Conservation (phyloP, 306 rosid genomes). For the Corylus americana region DNA sequence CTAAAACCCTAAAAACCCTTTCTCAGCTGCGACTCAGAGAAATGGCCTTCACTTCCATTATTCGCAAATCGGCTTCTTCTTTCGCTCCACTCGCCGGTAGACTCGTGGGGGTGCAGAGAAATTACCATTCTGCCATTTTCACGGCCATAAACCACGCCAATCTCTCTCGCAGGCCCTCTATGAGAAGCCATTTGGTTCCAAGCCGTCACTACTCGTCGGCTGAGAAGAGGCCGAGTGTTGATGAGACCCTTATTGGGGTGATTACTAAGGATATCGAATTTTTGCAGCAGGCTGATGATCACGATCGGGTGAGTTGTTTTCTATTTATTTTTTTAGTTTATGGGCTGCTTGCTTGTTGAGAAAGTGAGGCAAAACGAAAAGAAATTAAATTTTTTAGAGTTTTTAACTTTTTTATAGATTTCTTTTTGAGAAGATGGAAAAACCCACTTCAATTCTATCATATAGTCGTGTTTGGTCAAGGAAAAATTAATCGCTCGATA, state of each 20-base stretch:
- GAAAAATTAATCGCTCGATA: not conserved
- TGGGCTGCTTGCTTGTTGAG: constrained; percentile 2
- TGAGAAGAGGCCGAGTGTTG: constrained; percentile 45
- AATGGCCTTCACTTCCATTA: constrained; percentile 69
- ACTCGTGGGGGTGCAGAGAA: constrained; percentile 34
- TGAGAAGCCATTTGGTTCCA: constrained; percentile 24
- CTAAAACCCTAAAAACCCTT: constrained; percentile 44
- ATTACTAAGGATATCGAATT: constrained; percentile 68
- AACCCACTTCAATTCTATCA: not conserved
- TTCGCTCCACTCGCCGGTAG: constrained; percentile 48
- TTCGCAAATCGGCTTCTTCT: constrained; percentile 66
- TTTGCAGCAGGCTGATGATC: constrained; percentile 61
- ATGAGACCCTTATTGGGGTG: constrained; percentile 56
- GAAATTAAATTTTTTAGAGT: not conserved
- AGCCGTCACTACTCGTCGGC: constrained; percentile 51
- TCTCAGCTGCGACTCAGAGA: not conserved
- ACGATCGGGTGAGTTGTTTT: constrained; percentile 43
- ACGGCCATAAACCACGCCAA: constrained; percentile 37
- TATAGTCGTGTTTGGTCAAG: not conserved
- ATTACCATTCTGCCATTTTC: constrained; percentile 34
- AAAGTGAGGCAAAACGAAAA: not conserved
- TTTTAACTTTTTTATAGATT: no score
- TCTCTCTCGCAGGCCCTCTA: constrained; percentile 7
- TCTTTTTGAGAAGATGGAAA: not conserved
- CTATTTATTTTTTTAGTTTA: not conserved